These are phyloP conservation scores for Lactarius vividus DNA, from an alignment of 768 basidiomycete species.

Conservation along the genomic window DNA sequence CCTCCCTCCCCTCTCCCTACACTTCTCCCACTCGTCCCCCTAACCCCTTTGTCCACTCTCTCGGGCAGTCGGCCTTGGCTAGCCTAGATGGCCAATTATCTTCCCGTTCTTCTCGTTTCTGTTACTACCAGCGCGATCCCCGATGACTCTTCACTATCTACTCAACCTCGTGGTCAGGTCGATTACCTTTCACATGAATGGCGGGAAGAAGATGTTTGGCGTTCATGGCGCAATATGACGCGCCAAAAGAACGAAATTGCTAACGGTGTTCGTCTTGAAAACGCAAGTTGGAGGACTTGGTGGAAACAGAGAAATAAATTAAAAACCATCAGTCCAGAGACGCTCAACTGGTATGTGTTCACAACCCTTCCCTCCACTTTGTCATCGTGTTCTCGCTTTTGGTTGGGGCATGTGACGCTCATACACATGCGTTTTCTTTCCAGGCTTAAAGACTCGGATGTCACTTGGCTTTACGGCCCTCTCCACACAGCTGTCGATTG, in stretches of 20 bases:
- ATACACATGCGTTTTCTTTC: constrained; percentile 18
- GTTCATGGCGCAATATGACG: constrained; percentile 98
- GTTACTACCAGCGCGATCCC: constrained; percentile 50
- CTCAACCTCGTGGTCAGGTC: constrained; percentile 87
- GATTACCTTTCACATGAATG: constrained; percentile 98
- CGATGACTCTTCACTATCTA: constrained; percentile 80
- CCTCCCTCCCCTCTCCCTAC: neutral
- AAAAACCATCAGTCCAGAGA: constrained; percentile 93
- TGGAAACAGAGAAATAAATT: constrained; percentile 98
- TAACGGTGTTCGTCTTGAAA: constrained; percentile 92
- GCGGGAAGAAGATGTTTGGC: constrained; percentile 98
- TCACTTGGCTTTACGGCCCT: constrained; percentile 98
- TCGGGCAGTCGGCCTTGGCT: neutral
- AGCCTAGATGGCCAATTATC: constrained; percentile 57
- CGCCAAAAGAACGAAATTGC: constrained; percentile 97
- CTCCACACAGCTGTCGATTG: constrained; percentile 92
- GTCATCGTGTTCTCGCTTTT: neutral
- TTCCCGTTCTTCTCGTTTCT: constrained; percentile 67
- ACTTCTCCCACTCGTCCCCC: neutral
- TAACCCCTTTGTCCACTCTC: neutral
- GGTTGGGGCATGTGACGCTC: constrained; percentile 2
- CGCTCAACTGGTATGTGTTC: constrained; percentile 85
- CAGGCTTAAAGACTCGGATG: constrained; percentile 99
- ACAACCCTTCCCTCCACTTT: neutral
- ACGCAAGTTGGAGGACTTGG: constrained; percentile 98